phyloP scores from a whole-genome alignment of 192 early-diverging fungal species.

The Glomus cerebriforme region DNA sequence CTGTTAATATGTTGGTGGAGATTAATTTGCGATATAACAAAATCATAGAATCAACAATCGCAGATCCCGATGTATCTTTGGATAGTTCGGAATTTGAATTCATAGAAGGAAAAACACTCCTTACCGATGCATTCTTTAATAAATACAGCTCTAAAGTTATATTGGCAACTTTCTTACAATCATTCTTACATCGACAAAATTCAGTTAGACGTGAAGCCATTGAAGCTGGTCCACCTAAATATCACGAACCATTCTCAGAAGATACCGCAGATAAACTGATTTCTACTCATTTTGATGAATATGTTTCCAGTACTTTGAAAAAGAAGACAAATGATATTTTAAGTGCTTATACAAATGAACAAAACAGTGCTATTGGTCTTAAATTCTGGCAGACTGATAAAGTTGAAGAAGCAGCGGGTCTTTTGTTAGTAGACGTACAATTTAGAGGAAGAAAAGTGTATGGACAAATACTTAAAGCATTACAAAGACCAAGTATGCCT shows the following conservation, averaged over 20 bases:
- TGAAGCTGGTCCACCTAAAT: not conserved
- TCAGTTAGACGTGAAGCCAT: slow-evolving; percentile 34
- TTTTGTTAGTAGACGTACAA: slow-evolving; percentile 36
- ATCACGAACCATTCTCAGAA: slow-evolving; percentile 20
- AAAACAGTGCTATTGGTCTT: slow-evolving; percentile 27
- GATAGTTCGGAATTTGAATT: slow-evolving; percentile 14
- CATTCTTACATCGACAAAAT: slow-evolving; percentile 44
- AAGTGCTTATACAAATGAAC: slow-evolving; percentile 18
- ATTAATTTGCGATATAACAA: slow-evolving; percentile 37
- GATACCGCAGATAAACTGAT: slow-evolving; percentile 29
- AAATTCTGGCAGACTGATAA: slow-evolving; percentile 31
- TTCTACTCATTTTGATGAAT: slow-evolving; percentile 33
- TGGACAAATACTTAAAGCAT: slow-evolving; percentile 31
- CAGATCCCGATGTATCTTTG: slow-evolving; percentile 16
- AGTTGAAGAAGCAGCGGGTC: slow-evolving; percentile 38
- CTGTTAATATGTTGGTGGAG: slow-evolving; percentile 30
- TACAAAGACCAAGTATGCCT: slow-evolving; percentile 33
- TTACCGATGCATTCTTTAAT: slow-evolving; percentile 39
- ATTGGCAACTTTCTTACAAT: slow-evolving; percentile 44
- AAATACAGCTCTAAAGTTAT: slow-evolving; percentile 34
- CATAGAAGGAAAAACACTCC: not conserved
- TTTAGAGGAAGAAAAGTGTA: slow-evolving; percentile 34
- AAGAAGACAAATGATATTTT: slow-evolving; percentile 33
- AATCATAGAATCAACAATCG: slow-evolving; percentile 29
- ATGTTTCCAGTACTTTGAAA: slow-evolving; percentile 32